These are phyloP conservation scores for Aspergillus intermedius DNA, from an alignment of 2,329 filamentous ascomycete genomes.

Conservation along the genomic window DNA sequence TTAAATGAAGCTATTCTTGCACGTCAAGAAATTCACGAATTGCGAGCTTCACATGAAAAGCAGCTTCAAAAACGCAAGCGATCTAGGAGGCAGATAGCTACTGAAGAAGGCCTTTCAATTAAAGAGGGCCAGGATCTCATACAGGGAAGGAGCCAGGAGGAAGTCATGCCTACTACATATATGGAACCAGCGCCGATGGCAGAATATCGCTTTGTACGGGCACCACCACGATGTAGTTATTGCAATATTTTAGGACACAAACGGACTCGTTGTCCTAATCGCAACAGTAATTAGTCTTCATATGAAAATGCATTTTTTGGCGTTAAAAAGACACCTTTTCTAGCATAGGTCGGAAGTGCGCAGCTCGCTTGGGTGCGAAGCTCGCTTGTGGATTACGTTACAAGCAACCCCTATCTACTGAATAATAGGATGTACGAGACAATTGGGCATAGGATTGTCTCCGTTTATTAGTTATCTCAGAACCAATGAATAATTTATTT, in stretches of 20 bases:
- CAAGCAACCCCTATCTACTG: no score
- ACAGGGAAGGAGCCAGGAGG: neutral
- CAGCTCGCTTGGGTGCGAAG: neutral
- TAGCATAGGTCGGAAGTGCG: neutral
- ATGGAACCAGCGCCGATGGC: neutral
- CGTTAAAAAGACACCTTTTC: neutral
- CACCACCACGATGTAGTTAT: neutral
- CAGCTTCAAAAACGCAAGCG: neutral
- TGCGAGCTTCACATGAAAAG: neutral
- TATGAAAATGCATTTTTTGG: neutral
- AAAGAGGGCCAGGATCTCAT: neutral
- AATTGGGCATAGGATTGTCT: no score
- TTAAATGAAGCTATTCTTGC: neutral
- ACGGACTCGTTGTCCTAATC: neutral
- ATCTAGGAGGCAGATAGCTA: neutral
- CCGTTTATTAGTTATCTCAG: no score
- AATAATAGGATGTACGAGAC: no score
- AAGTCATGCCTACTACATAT: neutral
- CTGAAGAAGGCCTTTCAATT: neutral
- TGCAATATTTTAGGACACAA: neutral
- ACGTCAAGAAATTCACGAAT: neutral
- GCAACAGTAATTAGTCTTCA: neutral
- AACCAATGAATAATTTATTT: no score
- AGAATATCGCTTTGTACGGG: neutral
- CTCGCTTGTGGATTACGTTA: neutral